phyloP scores from a whole-genome alignment of 2,329 filamentous ascomycete species.

The Mycogone perniciosa region DNA sequence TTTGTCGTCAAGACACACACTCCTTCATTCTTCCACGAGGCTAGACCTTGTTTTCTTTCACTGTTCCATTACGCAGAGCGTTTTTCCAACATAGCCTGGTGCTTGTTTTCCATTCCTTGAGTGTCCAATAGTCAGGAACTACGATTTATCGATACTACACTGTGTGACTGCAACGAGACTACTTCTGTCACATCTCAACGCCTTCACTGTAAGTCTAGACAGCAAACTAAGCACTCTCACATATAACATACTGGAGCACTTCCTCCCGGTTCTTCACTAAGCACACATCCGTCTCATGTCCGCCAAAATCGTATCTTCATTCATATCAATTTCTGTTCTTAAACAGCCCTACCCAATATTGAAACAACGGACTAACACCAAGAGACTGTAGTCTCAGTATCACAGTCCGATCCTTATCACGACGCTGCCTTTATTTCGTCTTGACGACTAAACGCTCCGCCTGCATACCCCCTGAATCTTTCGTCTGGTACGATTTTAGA shows the following conservation, averaged over 20 bases:
- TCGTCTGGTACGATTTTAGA: slow-evolving; percentile 28
- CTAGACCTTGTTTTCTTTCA: slow-evolving; percentile 30
- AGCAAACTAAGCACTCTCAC: neutral
- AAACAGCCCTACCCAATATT: neutral
- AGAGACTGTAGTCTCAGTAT: slow-evolving; percentile 1
- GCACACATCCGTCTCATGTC: neutral
- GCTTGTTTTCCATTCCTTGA: slow-evolving; percentile 19
- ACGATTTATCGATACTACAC: slow-evolving; percentile 11
- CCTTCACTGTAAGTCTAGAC: slow-evolving; percentile 7
- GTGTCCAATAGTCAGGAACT: slow-evolving; percentile 11
- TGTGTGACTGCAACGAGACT: slow-evolving; percentile 7
- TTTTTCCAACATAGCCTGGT: slow-evolving; percentile 6
- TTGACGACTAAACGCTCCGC: slow-evolving; percentile 24
- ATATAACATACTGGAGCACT: neutral
- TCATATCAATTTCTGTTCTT: neutral
- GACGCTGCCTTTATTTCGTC: slow-evolving; percentile 3
- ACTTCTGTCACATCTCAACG: slow-evolving; percentile 2
- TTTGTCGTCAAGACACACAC: slow-evolving; percentile 28
- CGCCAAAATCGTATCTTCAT: neutral
- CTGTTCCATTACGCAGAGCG: slow-evolving; percentile 3
- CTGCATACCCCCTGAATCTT: slow-evolving; percentile 15
- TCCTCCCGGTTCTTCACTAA: neutral
- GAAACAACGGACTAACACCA: neutral
- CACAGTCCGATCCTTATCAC: neutral
- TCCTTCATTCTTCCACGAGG: slow-evolving; percentile 24